Evolutionary conservation across 2,329 filamentous ascomycete genomes (phyloP).

Genomic region (Ophiostoma tasmaniense): DNA sequence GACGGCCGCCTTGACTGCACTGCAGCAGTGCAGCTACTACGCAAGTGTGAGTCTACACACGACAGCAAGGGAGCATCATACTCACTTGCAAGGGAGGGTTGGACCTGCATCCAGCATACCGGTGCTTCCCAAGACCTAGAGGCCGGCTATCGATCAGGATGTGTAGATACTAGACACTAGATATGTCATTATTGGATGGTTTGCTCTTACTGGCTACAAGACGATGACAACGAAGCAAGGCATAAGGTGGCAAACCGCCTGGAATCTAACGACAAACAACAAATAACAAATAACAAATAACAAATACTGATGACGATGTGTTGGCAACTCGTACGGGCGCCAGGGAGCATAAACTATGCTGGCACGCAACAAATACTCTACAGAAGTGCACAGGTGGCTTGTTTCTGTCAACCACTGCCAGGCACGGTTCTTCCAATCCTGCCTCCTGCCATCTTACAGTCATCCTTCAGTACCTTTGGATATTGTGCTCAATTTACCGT

Average conservation of each 20-base stretch:
- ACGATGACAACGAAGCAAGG: neutral
- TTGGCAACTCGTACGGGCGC: no score
- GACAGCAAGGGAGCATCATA: neutral
- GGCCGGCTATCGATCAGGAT: constrained; percentile 24
- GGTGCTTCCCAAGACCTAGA: constrained; percentile 24
- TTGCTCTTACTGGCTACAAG: neutral
- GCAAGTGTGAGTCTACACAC: neutral
- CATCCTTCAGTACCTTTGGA: neutral
- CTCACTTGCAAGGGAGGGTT: neutral
- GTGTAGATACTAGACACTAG: neutral
- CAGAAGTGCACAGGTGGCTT: neutral
- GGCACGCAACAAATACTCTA: neutral
- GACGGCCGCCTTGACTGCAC: neutral
- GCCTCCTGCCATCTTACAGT: neutral
- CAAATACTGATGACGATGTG: neutral
- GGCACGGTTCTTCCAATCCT: neutral
- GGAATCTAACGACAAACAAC: neutral
- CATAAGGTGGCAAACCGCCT: neutral
- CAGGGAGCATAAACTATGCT: neutral
- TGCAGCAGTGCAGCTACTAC: neutral
- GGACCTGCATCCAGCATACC: neutral
- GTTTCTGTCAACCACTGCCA: neutral
- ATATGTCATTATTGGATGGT: neutral
- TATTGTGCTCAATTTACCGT: neutral
- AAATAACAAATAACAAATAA: neutral